Percentiles rank a stretch among this genome's conserved stretches.
Evolutionary conservation across 1,284 basidiomycete genomes (phyloP).

Genomic region (Cutaneotrichosporon curvatum): DNA sequence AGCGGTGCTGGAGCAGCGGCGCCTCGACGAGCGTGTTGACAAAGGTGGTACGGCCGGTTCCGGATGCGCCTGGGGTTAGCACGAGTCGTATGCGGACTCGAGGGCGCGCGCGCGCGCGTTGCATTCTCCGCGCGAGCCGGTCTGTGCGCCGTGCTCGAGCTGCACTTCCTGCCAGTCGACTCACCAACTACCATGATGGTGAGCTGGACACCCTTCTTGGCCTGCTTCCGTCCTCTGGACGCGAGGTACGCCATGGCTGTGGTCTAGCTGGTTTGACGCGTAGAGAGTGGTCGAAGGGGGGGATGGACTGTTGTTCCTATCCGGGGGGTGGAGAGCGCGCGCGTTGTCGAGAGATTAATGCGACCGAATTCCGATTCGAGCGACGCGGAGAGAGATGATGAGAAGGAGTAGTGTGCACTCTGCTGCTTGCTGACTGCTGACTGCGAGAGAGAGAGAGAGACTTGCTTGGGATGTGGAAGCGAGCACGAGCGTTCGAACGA

Average conservation of each 20-base stretch:
- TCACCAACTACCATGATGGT: conserved; percentile 89
- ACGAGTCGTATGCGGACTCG: neutral
- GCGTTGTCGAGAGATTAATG: no score
- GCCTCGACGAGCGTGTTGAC: conserved; percentile 97
- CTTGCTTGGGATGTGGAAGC: no score
- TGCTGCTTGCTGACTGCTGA: no score
- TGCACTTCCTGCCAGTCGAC: conserved; percentile 13
- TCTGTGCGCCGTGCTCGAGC: no score
- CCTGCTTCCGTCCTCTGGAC: conserved; percentile 78
- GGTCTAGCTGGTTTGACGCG: conserved; percentile 8
- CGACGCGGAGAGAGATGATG: no score
- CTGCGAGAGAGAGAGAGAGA: no score
- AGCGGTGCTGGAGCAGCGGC: conserved; percentile 61
- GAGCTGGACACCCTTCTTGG: conserved; percentile 95
- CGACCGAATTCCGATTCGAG: no score
- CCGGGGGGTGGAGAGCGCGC: no score
- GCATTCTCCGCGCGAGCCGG: neutral
- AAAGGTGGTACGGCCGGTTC: conserved; percentile 93
- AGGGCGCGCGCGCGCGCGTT: neutral
- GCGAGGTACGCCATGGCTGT: conserved; percentile 53
- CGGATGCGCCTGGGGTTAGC: conserved; percentile 64
- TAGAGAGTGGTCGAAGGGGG: neutral
- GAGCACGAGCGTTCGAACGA: no score
- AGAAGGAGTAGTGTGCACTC: no score
- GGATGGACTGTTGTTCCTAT: no score